These are phyloP conservation scores for Pyrus communis DNA, from an alignment of 306 rosid genomes.

Conservation along the genomic window DNA sequence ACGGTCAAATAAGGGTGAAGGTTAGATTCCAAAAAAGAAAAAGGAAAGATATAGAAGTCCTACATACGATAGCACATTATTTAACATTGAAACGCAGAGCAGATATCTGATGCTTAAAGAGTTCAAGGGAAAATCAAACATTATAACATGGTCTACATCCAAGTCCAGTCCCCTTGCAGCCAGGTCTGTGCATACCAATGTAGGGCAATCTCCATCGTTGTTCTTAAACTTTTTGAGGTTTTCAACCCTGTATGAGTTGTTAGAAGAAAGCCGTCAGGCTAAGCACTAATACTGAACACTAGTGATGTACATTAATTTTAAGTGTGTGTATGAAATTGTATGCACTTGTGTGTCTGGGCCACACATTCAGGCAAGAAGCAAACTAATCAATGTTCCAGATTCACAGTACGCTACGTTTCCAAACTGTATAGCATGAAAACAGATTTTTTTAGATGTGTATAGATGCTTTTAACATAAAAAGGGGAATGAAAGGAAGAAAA, in stretches of 20 bases:
- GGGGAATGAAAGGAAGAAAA: not conserved
- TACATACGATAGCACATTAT: not conserved
- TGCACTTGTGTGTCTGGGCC: not conserved
- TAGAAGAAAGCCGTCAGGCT: slow-evolving; percentile 6
- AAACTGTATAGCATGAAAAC: not conserved
- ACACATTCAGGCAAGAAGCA: not conserved
- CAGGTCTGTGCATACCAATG: slow-evolving; percentile 91
- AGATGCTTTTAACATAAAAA: not conserved
- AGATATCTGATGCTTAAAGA: slow-evolving; percentile 48
- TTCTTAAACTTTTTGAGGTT: slow-evolving; percentile 88
- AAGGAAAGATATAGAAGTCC: not conserved
- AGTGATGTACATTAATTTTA: not conserved
- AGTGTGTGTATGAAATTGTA: not conserved
- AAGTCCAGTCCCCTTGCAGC: slow-evolving; percentile 97
- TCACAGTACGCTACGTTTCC: not conserved
- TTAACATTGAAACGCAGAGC: not conserved
- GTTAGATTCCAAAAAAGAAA: not conserved
- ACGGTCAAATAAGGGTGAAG: slow-evolving; percentile 9
- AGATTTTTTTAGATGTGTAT: not conserved
- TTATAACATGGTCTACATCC: slow-evolving; percentile 93
- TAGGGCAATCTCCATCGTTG: slow-evolving; percentile 79
- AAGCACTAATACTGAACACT: slow-evolving; percentile 3
- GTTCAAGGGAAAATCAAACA: slow-evolving; percentile 91
- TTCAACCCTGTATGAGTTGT: slow-evolving; percentile 61
- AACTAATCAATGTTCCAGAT: not conserved